Percentiles rank a stretch among this genome's conserved stretches.
Evolutionary conservation across 176 grass and related monocot genomes (phyloP).

Genomic region (Eleusine coracana): DNA sequence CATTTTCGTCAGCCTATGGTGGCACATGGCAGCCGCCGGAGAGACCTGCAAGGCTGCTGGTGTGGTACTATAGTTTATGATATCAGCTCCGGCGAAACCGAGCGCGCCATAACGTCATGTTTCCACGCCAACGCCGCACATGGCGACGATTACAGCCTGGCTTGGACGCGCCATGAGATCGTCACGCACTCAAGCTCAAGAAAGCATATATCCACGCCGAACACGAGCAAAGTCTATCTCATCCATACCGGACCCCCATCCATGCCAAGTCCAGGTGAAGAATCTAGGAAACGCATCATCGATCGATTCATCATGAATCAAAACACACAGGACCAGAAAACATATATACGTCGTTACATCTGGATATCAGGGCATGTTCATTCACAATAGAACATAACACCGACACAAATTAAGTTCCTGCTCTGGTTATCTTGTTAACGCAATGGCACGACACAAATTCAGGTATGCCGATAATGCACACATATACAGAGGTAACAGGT

Average conservation of each 20-base stretch:
- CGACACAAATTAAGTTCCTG: too few relatives aligned
- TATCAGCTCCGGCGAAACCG: conserved; percentile 44
- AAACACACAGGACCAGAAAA: background rate
- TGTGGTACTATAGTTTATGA: conserved; percentile 27
- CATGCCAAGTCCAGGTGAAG: conserved; percentile 7
- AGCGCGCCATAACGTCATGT: conserved; percentile 49
- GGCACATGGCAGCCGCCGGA: background rate
- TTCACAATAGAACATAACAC: too few relatives aligned
- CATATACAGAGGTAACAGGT: too few relatives aligned
- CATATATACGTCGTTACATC: background rate
- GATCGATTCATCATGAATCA: conserved; percentile 19
- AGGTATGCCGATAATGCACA: too few relatives aligned
- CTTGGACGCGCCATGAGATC: conserved; percentile 14
- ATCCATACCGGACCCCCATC: background rate
- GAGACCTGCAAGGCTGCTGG: background rate
- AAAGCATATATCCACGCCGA: background rate
- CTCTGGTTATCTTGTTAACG: too few relatives aligned
- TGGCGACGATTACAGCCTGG: conserved; percentile 28
- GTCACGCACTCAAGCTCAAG: background rate
- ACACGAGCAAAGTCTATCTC: background rate
- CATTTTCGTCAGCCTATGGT: background rate
- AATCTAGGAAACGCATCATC: conserved; percentile 20
- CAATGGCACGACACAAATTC: too few relatives aligned
- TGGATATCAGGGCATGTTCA: too few relatives aligned
- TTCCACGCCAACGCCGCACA: conserved; percentile 35